These are phyloP conservation scores for Galerina marginata DNA, from an alignment of 768 basidiomycete genomes.

Conservation along the genomic window DNA sequence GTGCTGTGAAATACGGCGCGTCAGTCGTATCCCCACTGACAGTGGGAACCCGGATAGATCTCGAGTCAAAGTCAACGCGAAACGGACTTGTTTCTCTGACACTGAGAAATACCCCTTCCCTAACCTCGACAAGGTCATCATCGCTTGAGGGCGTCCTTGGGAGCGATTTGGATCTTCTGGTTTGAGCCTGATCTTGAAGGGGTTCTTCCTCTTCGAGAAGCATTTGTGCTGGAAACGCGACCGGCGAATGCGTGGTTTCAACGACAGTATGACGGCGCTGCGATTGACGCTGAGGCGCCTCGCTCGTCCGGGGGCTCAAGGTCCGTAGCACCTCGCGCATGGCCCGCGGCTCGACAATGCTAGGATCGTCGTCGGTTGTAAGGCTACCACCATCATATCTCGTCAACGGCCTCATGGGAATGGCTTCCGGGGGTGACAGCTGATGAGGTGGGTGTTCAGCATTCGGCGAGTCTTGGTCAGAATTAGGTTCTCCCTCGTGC, in stretches of 20 bases:
- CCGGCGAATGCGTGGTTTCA: neutral
- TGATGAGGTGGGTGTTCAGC: slow-evolving; percentile 11
- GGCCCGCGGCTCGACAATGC: slow-evolving; percentile 32
- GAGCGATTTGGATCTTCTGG: slow-evolving; percentile 8
- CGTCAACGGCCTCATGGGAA: slow-evolving; percentile 19
- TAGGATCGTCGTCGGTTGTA: slow-evolving; percentile 33
- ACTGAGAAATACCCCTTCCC: slow-evolving; percentile 32
- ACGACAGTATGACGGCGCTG: slow-evolving; percentile 7
- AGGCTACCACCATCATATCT: slow-evolving; percentile 29
- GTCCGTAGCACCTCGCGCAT: slow-evolving; percentile 48
- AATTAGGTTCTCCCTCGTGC: slow-evolving; percentile 18
- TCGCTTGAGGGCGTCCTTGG: slow-evolving; percentile 11
- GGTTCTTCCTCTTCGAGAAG: slow-evolving; percentile 1
- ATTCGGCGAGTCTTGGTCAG: slow-evolving; percentile 6
- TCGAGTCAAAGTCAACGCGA: slow-evolving; percentile 42
- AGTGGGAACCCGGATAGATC: slow-evolving; percentile 10
- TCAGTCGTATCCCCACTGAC: slow-evolving; percentile 7
- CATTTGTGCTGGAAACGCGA: neutral
- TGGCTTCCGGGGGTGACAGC: slow-evolving; percentile 13
- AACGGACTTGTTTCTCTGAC: slow-evolving; percentile 53
- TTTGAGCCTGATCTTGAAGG: neutral
- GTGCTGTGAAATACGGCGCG: slow-evolving; percentile 8
- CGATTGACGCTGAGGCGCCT: slow-evolving; percentile 16
- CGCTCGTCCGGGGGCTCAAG: slow-evolving; percentile 49
- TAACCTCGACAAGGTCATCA: slow-evolving; percentile 13